Evolutionary conservation across 768 basidiomycete genomes (phyloP), one percentile per base, ranked within the genome.

Genomic region (Tephrocybe sp.): DNA sequence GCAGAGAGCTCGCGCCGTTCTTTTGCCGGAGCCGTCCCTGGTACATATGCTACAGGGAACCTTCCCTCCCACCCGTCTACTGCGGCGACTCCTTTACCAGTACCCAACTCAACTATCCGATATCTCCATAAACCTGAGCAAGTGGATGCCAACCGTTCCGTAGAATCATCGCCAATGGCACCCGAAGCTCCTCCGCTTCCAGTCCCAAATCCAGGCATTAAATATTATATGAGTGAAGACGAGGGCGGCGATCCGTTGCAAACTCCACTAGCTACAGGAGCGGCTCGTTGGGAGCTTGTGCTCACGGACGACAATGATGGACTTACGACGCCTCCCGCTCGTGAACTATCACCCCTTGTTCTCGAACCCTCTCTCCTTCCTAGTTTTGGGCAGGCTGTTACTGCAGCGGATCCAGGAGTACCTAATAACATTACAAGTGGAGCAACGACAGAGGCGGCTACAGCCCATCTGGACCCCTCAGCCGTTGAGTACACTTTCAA

Each of bases 171-270:
- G 23, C 19, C 30, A 10, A 36, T 41, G 14, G 44, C 53, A 19
- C 19, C 26, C 17, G 53, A 53, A 35, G 36, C 43, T 20, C 45
- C 54, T 12, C 65, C 65, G 4, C 55, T 67, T 39, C 64, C 60
- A 2, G 55, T 67, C 33, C 65, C 65, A 3, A 67, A 65, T 38
- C 39, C 57, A 17, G 60, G 57, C 10, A 53, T 56, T 20, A 54
- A 52, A 30, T 51, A 51, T 26, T 54, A 44, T 35, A 35, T 8
- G 40, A 54, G 45, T 49, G 57, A 31, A 19, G 51, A 49, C 44
- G 55, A 45, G 52, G 56, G 19, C 39, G 49, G 34, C n/a, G 51
- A 52, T 52, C 51, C 39, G 42, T 39, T 49, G 46, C 52, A 43
- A 41, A 53, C 52, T 22, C 52, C 47, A 20, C 49, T 47, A 17